Percentiles rank a stretch among this genome's conserved stretches.
Evolutionary conservation across 2,329 filamentous ascomycete genomes (phyloP).

Genomic region (Diaporthe sp.): DNA sequence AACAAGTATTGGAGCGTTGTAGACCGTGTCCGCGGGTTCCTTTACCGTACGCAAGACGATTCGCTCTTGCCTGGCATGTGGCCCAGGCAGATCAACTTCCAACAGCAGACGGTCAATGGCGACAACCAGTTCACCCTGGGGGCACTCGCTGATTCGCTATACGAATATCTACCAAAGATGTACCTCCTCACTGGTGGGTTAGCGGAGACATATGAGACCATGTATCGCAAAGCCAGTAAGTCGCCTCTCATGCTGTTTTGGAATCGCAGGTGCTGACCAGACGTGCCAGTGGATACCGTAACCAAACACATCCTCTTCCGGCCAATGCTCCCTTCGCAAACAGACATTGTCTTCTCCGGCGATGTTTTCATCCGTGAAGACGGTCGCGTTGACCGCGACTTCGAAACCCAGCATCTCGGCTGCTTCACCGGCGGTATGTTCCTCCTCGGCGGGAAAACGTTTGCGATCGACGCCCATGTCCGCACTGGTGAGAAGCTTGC

Average conservation of each 20-base stretch:
- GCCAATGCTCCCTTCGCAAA: constrained; percentile 67
- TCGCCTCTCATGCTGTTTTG: constrained; percentile 46
- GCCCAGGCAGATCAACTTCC: constrained; percentile 32
- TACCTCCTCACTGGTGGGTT: constrained; percentile 71
- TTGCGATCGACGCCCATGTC: constrained; percentile 53
- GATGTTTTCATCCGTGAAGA: background rate
- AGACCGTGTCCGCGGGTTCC: constrained; percentile 55
- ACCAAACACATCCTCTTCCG: constrained; percentile 72
- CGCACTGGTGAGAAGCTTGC: constrained; percentile 54
- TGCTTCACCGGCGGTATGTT: constrained; percentile 57
- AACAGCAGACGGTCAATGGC: constrained; percentile 43
- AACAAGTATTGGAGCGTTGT: constrained; percentile 80
- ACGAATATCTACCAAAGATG: constrained; percentile 54
- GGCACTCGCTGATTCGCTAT: constrained; percentile 52
- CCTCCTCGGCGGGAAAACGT: constrained; percentile 51
- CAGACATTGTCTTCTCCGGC: constrained; percentile 70
- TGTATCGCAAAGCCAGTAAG: constrained; percentile 69
- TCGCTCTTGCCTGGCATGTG: background rate
- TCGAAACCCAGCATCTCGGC: constrained; percentile 48
- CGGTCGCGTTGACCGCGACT: constrained; percentile 31
- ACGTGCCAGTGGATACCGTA: background rate
- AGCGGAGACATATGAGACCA: constrained; percentile 65
- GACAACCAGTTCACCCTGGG: constrained; percentile 54
- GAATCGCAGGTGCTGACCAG: background rate
- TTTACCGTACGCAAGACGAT: background rate